Percentiles rank a stretch among this genome's conserved stretches.
phyloP scores from a whole-genome alignment of 768 basidiomycete species.

The Mycena filopes region DNA sequence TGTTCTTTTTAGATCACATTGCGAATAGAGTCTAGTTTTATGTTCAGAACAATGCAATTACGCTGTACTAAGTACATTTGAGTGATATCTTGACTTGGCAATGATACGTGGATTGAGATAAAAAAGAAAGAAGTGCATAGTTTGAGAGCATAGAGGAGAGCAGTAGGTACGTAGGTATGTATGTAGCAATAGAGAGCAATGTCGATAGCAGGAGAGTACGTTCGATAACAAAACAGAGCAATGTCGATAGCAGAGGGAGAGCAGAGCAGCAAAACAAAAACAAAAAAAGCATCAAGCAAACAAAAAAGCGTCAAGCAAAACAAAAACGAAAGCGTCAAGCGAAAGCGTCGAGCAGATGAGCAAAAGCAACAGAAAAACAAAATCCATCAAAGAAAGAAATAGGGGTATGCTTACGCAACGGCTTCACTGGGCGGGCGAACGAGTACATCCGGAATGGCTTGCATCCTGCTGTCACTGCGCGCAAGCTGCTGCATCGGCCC shows the following conservation, averaged over 20 bases:
- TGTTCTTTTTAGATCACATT: no score
- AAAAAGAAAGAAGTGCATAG: constrained; percentile 22
- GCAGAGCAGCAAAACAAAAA: constrained; percentile 29
- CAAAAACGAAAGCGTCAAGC: not conserved
- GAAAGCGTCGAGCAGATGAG: constrained; percentile 9
- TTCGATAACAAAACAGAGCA: constrained; percentile 25
- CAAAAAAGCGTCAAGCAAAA: constrained; percentile 24
- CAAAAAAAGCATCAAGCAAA: constrained; percentile 28
- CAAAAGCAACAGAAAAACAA: constrained; percentile 14
- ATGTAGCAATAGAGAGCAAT: constrained; percentile 31
- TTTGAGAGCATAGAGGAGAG: constrained; percentile 29
- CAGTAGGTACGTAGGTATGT: not conserved
- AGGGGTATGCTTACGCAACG: constrained; percentile 45
- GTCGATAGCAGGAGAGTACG: constrained; percentile 24
- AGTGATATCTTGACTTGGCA: constrained; percentile 22
- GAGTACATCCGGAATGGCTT: not conserved
- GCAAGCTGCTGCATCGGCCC: constrained; percentile 69
- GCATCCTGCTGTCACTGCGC: constrained; percentile 63
- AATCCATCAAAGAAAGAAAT: constrained; percentile 6
- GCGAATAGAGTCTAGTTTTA: no score
- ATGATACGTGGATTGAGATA: constrained; percentile 22
- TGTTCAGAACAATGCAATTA: no score
- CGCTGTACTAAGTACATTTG: not conserved
- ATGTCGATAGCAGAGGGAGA: constrained; percentile 24
- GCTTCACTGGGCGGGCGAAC: constrained; percentile 43